Base-by-base conservation (phyloP, 108 stramenopile species). In the Cyclotella cryptica region DNA sequence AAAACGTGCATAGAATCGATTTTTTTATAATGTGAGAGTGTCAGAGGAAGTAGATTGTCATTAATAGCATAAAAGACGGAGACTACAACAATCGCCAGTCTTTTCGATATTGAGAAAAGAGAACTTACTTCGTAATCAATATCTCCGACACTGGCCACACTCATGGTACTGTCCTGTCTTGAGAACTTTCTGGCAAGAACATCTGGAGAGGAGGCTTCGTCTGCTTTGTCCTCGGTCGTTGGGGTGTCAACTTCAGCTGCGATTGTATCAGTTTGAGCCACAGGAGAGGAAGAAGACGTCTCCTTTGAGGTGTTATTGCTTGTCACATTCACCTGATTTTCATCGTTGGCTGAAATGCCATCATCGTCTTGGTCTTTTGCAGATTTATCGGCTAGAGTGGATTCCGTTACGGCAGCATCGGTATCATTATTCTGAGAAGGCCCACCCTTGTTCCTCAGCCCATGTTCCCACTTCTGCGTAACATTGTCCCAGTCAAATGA, bases 91-190 rank as follows among this genome's bases (percentile, higher is more conserved):
- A n/a, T 45, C 14, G 53, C n/a, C 53, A 54, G 14, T 54, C 6
- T 57, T 57, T 19, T n/a, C 2, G 12, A 8, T 57, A 4, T 24
- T 21, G 11, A 22, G 4, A 12, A 21, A 57, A 3, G 24, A 57
- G n/a, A n/a, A 57, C 55, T 57, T 24, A 57, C 55, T 24, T 57
- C 55, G 24, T 57, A 57, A 57, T 57, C 55, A 21, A 57, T 57
- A 8, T 57, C 55, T 57, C 24, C 55, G 12, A 57, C 55, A 57
- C 55, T 57, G 12, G 55, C 55, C 55, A 24, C 55, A 26, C 55
- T 57, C 55, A 57, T 57, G n/a, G 24, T 24, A 57, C 55, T 57
- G 24, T 26, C 55, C 24, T 57, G 55, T 24, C 55, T 57, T 3
- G 55, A 21, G n/a, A 57, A 57, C 24, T 57, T 21, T 57, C 12